Evolutionary conservation across 208 protist species (phyloP), one percentile per base, ranked within the genome.

Genomic region (Balamuthia mandrillaris): DNA sequence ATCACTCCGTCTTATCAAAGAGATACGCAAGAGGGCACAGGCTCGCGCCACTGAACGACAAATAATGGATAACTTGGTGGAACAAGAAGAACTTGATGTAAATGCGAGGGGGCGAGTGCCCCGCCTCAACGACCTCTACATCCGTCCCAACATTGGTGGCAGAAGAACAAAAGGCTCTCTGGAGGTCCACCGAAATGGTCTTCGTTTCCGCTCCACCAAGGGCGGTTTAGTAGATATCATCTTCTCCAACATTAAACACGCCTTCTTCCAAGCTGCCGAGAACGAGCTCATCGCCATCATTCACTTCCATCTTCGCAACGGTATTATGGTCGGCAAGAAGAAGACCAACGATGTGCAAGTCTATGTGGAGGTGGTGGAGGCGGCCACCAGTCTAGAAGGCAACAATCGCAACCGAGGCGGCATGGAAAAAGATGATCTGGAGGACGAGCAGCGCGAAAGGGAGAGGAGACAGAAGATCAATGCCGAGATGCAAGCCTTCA

Each of bases 161-260:
- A 88, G 91, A 91, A 86, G 93, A 90, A 44, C 93, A 87, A 81
- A 81, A 92, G 86, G 98, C 49, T 93, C 91, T 35, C 88, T 99
- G 1, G 95, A 98, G 86, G 90, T 96, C 29, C 98, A 99, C 87
- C 78, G 91, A 39, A 98, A 99, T 88, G 98, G 97, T 45, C 88
- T 99, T 37, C 92, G 97, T 10, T 99, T 97, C 88, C 90, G 85
- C 16, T 93, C 94, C 49, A 88, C 94, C 60, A 95, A 93, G 52
- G 93, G 92, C 10, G 68, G 58, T 18, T 68, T 56, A 24, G 86
- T 98, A 33, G 96, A 98, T 68, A 93, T 99, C 47, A 65, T 96
- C 4, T 99, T 97, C 84, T 94, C 95, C 24, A 99, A 99, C 86
- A 95, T 99, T 54, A 96, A 96, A 86, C 95, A 98, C 88, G 90